Evolutionary conservation across 2,329 filamentous ascomycete genomes (phyloP).

Genomic region (Bertia moriformis): DNA sequence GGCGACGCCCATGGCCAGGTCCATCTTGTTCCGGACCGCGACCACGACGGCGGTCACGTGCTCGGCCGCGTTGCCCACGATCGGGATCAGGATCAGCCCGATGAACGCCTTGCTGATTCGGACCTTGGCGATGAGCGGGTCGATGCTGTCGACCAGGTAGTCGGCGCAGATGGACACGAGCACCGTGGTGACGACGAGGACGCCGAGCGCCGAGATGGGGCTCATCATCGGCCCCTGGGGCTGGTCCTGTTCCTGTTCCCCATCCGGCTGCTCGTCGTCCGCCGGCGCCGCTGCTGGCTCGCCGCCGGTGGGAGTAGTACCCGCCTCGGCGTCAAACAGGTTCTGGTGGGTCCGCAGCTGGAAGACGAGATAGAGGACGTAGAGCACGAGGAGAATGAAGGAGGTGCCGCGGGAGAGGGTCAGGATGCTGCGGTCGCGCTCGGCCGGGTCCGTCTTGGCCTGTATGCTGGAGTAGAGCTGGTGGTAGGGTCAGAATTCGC

Average conservation of each 20-base stretch:
- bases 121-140: constrained; percentile 52
- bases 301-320: constrained; percentile 10
- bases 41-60: constrained; percentile 72
- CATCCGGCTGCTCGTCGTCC: constrained; percentile 9
- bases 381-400: constrained; percentile 60
- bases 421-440: constrained; percentile 42
- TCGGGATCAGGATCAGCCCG: constrained; percentile 64
- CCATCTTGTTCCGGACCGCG: constrained; percentile 64
- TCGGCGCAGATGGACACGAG: constrained; percentile 63
- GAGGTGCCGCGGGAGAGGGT: constrained; percentile 62
- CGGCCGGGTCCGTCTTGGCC: constrained; percentile 18
- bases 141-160: constrained; percentile 64
- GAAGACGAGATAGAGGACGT: constrained; percentile 65
- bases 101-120: constrained; percentile 71
- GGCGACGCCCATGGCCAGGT: constrained; percentile 63
- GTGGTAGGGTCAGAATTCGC: constrained; percentile 6
- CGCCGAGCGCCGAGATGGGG: constrained; percentile 46
- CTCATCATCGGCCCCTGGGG: constrained; percentile 37
- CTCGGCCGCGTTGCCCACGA: constrained; percentile 68
- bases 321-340: constrained; percentile 48
- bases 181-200: constrained; percentile 56
- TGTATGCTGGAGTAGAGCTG: constrained; percentile 54
- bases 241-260: constrained; percentile 24
- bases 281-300: constrained; percentile 6
- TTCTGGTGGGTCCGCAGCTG: constrained; percentile 62